These are phyloP conservation scores for Haematococcus lacustris DNA, from an alignment of 139 green algal species.

Conservation along the genomic window DNA sequence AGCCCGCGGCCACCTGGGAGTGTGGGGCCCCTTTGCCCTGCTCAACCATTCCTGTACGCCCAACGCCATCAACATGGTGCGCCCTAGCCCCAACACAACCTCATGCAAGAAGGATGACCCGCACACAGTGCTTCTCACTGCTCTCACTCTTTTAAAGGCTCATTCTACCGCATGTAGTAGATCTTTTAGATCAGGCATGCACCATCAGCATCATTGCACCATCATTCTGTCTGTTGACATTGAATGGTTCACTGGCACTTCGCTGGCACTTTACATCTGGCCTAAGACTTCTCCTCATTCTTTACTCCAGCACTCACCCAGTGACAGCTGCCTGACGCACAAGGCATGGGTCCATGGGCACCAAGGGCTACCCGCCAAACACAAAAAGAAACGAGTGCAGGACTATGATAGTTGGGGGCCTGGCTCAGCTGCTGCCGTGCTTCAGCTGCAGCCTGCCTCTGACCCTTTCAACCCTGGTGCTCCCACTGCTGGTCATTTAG, in stretches of 20 bases:
- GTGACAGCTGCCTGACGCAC: too few relatives aligned
- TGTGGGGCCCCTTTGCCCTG: slow-evolving; percentile 31
- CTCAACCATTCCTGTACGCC: slow-evolving; percentile 33
- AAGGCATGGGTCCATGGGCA: too few relatives aligned
- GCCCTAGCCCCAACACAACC: too few relatives aligned
- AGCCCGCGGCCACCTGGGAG: slow-evolving; percentile 18
- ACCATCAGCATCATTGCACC: not conserved
- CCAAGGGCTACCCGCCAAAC: too few relatives aligned
- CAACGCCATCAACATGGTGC: slow-evolving; percentile 34
- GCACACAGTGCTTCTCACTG: slow-evolving; percentile 19
- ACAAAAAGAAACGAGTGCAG: too few relatives aligned
- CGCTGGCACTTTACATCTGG: too few relatives aligned
- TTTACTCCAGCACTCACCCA: too few relatives aligned
- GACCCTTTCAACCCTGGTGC: not conserved
- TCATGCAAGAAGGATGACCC: too few relatives aligned
- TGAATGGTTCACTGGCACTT: not conserved
- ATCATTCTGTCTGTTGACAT: not conserved
- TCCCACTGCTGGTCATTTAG: too few relatives aligned
- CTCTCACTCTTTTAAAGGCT: not conserved
- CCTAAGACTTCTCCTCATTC: too few relatives aligned
- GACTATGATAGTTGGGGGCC: too few relatives aligned
- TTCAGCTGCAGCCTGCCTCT: not conserved
- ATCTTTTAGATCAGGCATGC: not conserved
- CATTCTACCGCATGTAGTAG: not conserved
- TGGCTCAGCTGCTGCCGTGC: too few relatives aligned